These are phyloP conservation scores for Candida ulmi DNA, from an alignment of 805 yeast genomes.

Conservation along the genomic window DNA sequence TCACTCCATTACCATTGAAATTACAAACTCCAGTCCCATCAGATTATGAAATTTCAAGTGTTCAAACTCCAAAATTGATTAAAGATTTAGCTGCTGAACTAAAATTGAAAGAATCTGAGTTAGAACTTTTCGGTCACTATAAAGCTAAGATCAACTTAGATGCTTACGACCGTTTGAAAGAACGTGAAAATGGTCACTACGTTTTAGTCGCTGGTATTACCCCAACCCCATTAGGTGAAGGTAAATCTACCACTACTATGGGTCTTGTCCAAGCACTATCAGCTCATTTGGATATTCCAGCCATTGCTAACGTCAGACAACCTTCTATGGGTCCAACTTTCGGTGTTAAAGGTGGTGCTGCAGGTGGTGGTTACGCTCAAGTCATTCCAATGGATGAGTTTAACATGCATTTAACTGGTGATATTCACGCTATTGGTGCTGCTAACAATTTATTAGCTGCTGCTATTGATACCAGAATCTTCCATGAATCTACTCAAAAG, in stretches of 20 bases:
- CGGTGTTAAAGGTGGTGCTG: slow-evolving; percentile 88
- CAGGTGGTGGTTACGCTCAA: slow-evolving; percentile 86
- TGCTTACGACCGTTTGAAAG: slow-evolving; percentile 54
- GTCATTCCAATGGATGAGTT: slow-evolving; percentile 88
- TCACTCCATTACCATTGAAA: slow-evolving; percentile 50
- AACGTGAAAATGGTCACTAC: slow-evolving; percentile 62
- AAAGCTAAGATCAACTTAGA: slow-evolving; percentile 72
- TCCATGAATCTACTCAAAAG: slow-evolving; percentile 74
- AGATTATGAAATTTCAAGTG: slow-evolving; percentile 72
- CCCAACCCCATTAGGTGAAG: slow-evolving; percentile 84
- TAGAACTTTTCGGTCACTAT: slow-evolving; percentile 70
- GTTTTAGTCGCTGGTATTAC: slow-evolving; percentile 79
- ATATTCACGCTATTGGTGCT: slow-evolving; percentile 78
- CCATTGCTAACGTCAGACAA: slow-evolving; percentile 79
- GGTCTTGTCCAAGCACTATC: slow-evolving; percentile 80
- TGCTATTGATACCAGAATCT: slow-evolving; percentile 81
- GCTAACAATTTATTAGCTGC: slow-evolving; percentile 81
- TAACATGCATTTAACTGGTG: slow-evolving; percentile 83
- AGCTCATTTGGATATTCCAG: slow-evolving; percentile 63
- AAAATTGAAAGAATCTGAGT: slow-evolving; percentile 59
- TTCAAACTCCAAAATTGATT: slow-evolving; percentile 67
- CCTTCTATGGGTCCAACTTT: slow-evolving; percentile 89
- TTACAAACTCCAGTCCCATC: slow-evolving; percentile 70
- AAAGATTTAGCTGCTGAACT: slow-evolving; percentile 64
- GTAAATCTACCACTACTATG: slow-evolving; percentile 79